phyloP scores from a whole-genome alignment of 768 basidiomycete genomes.

The Calocera viscosa region DNA sequence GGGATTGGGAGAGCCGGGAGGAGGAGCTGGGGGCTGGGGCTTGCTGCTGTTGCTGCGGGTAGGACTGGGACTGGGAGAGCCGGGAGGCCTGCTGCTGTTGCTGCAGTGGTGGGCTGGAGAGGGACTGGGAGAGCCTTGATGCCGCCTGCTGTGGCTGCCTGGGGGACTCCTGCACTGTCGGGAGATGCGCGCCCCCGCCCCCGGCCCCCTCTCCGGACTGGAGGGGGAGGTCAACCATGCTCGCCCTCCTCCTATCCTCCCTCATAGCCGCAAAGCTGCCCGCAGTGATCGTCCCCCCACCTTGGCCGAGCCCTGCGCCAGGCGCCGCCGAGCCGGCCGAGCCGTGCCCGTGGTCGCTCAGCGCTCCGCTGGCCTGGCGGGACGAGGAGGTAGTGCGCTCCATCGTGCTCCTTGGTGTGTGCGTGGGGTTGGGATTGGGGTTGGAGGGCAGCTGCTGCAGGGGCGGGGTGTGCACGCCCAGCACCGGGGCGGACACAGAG shows the following conservation, averaged over 20 bases:
- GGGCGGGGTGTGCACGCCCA: background rate
- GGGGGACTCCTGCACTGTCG: background rate
- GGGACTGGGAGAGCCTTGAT: background rate
- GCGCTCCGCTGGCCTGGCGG: background rate
- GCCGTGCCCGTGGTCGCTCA: constrained; percentile 2
- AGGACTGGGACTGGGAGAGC: background rate
- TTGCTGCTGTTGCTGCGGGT: constrained; percentile 11
- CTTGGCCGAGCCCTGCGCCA: background rate
- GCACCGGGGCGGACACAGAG: background rate
- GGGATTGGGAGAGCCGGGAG: constrained; percentile 5
- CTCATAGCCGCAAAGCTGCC: background rate
- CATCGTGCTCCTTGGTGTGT: background rate
- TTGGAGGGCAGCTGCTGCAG: background rate
- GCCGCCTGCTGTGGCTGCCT: background rate
- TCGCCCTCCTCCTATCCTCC: background rate
- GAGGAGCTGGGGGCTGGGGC: background rate
- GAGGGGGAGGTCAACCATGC: constrained; percentile 1
- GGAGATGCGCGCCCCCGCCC: background rate
- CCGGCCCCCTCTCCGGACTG: background rate
- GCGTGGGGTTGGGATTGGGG: too few relatives aligned
- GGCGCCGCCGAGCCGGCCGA: background rate
- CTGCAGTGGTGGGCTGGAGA: background rate
- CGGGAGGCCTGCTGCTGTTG: constrained; percentile 10
- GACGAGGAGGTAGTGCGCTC: background rate
- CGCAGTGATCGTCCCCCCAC: background rate